These are phyloP conservation scores for Corymbia citriodora DNA, from an alignment of 441 rosid genomes.

Conservation along the genomic window DNA sequence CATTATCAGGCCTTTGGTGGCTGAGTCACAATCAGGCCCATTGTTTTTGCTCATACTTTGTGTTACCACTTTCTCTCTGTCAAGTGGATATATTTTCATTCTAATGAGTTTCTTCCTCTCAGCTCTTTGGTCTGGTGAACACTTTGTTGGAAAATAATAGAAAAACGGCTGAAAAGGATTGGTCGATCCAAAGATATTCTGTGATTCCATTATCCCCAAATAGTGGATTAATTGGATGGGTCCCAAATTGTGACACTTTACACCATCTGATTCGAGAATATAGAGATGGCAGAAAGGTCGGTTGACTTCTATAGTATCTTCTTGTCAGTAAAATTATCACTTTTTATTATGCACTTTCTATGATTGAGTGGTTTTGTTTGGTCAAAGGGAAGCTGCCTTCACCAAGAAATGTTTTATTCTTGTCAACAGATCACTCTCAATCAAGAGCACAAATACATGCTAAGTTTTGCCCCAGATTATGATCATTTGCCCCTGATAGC, in stretches of 20 bases:
- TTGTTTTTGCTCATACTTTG: background rate
- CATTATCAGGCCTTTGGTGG: background rate
- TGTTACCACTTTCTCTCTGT: background rate
- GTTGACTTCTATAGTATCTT: slow-evolving; percentile 7
- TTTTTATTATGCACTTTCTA: background rate
- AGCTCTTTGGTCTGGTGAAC: slow-evolving; percentile 99
- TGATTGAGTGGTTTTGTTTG: background rate
- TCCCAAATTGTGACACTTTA: slow-evolving; percentile 95
- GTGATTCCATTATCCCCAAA: slow-evolving; percentile 98
- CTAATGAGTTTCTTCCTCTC: slow-evolving; percentile 13
- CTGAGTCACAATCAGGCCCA: background rate
- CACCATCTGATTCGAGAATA: slow-evolving; percentile 94
- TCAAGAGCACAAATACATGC: slow-evolving; percentile 92
- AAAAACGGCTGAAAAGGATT: slow-evolving; percentile 91
- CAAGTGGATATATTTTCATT: background rate
- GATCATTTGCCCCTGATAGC: slow-evolving; percentile 93
- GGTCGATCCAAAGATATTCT: slow-evolving; percentile 81
- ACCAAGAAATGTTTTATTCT: slow-evolving; percentile 8
- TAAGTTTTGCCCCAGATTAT: slow-evolving; percentile 92
- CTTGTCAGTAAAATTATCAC: background rate
- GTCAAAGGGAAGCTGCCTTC: background rate
- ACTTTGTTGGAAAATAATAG: slow-evolving; percentile 90
- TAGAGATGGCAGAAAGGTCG: slow-evolving; percentile 95
- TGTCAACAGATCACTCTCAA: slow-evolving; percentile 73
- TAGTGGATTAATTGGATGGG: slow-evolving; percentile 98